Conservation (phyloP, 441 rosid species). For the Gossypium davidsonii region DNA sequence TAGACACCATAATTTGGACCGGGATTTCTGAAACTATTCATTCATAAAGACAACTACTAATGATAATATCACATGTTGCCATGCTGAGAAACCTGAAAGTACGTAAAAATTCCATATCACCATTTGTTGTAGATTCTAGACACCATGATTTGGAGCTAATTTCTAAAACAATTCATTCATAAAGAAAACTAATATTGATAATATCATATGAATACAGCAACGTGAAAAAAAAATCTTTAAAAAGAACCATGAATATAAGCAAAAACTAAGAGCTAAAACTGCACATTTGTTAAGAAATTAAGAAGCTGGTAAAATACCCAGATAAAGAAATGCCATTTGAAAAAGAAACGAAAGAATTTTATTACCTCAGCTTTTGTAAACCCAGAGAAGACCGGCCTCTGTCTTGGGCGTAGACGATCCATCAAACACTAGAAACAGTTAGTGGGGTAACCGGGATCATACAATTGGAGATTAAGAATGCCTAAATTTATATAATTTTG, state of each 20-base stretch:
- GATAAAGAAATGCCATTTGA: constrained; percentile 1
- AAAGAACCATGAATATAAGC: background rate
- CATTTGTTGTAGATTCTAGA: background rate
- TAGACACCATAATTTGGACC: background rate
- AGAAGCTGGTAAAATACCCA: constrained; percentile 13
- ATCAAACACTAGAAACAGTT: constrained; percentile 14
- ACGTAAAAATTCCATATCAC: background rate
- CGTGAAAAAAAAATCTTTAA: background rate
- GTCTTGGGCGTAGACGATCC: constrained; percentile 59
- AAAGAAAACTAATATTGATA: background rate
- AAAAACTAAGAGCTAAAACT: background rate
- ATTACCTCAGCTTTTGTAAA: constrained; percentile 48
- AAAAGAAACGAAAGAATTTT: background rate
- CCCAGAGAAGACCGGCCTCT: constrained; percentile 39
- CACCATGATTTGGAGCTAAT: background rate
- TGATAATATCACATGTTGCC: background rate
- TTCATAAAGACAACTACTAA: background rate
- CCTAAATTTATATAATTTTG: background rate
- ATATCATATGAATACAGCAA: no score
- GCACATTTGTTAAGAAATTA: background rate
- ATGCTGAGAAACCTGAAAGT: background rate
- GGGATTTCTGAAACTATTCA: background rate
- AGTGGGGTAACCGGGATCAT: background rate
- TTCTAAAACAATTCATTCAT: background rate
- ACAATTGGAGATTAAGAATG: background rate